Conservation (phyloP, 257 asterid genomes). For the Nyctanthes arbortristis region DNA sequence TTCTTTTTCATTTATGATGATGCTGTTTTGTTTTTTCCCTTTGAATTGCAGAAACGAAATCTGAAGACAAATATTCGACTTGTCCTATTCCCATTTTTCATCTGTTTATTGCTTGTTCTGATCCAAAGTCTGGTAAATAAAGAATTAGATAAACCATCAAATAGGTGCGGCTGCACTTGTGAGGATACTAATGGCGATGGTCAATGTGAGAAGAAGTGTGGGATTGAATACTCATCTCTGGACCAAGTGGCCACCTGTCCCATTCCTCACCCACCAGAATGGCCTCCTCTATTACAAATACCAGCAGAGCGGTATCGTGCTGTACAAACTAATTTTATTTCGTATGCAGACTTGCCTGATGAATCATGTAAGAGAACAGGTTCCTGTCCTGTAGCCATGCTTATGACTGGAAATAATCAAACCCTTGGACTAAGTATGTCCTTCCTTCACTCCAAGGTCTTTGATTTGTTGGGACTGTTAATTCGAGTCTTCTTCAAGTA, state of each 20-base stretch:
- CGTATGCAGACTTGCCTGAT: slow-evolving; percentile 62
- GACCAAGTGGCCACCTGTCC: slow-evolving; percentile 68
- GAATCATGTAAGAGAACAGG: slow-evolving; percentile 74
- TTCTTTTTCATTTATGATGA: neutral
- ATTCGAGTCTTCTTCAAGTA: slow-evolving; percentile 13
- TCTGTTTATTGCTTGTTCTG: slow-evolving; percentile 71
- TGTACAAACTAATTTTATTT: slow-evolving; percentile 50
- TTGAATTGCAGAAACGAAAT: slow-evolving; percentile 69
- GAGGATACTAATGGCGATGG: slow-evolving; percentile 74
- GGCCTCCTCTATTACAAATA: slow-evolving; percentile 85
- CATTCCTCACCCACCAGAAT: slow-evolving; percentile 76
- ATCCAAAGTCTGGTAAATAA: slow-evolving; percentile 68
- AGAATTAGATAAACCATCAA: slow-evolving; percentile 69
- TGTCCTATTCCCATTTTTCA: slow-evolving; percentile 55
- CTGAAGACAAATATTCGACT: slow-evolving; percentile 62
- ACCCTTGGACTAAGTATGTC: slow-evolving; percentile 74
- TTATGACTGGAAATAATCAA: slow-evolving; percentile 76
- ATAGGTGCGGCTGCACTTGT: slow-evolving; percentile 89
- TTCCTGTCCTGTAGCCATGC: slow-evolving; percentile 81
- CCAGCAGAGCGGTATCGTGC: slow-evolving; percentile 74
- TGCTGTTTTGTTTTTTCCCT: neutral
- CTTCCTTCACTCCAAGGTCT: slow-evolving; percentile 19
- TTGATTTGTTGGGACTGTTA: neutral
- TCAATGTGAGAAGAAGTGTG: slow-evolving; percentile 73
- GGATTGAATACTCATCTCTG: slow-evolving; percentile 76